Percentiles rank a stretch among this genome's conserved stretches.
These are phyloP conservation scores for Cladosporium sphaerospermum DNA, from an alignment of 2,329 filamentous ascomycete genomes.

Conservation along the genomic window DNA sequence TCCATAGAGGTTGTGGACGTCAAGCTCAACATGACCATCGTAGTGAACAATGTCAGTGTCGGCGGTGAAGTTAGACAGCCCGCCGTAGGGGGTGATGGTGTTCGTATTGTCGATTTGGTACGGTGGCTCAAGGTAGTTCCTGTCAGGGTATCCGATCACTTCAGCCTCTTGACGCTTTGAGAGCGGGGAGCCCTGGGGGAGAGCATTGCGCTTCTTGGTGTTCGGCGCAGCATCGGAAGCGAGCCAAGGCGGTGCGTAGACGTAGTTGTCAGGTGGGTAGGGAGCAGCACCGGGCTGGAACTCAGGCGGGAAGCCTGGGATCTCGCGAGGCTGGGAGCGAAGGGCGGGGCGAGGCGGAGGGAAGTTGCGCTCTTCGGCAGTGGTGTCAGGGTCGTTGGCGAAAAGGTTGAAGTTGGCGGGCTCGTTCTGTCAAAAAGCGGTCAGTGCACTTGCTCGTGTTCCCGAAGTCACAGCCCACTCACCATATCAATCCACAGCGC, in stretches of 20 bases:
- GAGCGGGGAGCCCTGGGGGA: background rate
- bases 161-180: constrained; percentile 14
- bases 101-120: constrained; percentile 58
- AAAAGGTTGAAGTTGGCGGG: constrained; percentile 14
- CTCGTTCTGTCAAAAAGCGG: background rate
- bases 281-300: constrained; percentile 52
- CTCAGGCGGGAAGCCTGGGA: constrained; percentile 62
- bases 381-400: constrained; percentile 20
- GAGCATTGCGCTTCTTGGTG: constrained; percentile 4
- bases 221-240: constrained; percentile 49
- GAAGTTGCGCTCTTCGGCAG: constrained; percentile 33
- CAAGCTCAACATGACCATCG: constrained; percentile 61
- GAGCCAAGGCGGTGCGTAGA: constrained; percentile 16
- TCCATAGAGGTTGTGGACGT: constrained; percentile 59
- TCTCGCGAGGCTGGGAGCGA: constrained; percentile 53
- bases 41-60: constrained; percentile 60
- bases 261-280: constrained; percentile 9
- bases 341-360: constrained; percentile 49
- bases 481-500: constrained; percentile 53
- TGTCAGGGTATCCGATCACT: constrained; percentile 52
- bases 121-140: constrained; percentile 58
- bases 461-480: background rate
- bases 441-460: background rate
- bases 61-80: constrained; percentile 42
- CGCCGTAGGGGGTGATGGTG: constrained; percentile 44